These are phyloP conservation scores for Ophiocordyceps camponoti-saundersi DNA, from an alignment of 2,329 filamentous ascomycete genomes.

Conservation along the genomic window DNA sequence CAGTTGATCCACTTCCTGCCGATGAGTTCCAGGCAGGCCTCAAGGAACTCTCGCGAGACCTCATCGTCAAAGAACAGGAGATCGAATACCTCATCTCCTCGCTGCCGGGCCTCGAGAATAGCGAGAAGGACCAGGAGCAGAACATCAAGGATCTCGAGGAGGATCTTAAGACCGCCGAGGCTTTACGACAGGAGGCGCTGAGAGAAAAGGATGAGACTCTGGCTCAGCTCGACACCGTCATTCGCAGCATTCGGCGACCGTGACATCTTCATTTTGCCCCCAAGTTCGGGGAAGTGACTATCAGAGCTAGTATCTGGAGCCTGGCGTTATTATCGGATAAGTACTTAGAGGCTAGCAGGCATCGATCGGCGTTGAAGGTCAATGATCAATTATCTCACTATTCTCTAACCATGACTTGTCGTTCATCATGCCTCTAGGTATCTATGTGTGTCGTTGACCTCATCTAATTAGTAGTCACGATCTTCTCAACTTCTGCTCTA, in stretches of 20 bases:
- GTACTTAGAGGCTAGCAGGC: too few relatives aligned
- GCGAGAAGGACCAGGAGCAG: conserved; percentile 58
- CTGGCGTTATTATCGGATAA: background rate
- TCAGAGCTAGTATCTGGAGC: background rate
- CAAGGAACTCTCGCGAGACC: conserved; percentile 56
- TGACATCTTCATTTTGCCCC: conserved; percentile 13
- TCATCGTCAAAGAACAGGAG: conserved; percentile 68
- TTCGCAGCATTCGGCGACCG: conserved; percentile 41
- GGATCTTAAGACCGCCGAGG: conserved; percentile 45
- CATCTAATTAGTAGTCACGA: background rate
- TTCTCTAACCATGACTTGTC: background rate
- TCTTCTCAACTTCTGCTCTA: background rate
- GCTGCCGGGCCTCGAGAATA: conserved; percentile 63
- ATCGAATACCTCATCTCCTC: conserved; percentile 62
- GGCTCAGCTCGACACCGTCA: conserved; percentile 40
- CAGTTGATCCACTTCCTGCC: conserved; percentile 43
- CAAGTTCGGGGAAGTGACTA: background rate
- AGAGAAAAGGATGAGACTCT: conserved; percentile 46
- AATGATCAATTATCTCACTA: background rate
- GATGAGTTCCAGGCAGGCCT: conserved; percentile 52
- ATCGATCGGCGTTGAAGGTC: background rate
- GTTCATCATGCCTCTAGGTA: background rate
- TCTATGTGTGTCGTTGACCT: background rate
- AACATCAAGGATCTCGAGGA: conserved; percentile 48
- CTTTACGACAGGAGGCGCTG: conserved; percentile 43